Evolutionary conservation across 2,329 filamentous ascomycete genomes (phyloP).

Genomic region (Nothophoma quercina): DNA sequence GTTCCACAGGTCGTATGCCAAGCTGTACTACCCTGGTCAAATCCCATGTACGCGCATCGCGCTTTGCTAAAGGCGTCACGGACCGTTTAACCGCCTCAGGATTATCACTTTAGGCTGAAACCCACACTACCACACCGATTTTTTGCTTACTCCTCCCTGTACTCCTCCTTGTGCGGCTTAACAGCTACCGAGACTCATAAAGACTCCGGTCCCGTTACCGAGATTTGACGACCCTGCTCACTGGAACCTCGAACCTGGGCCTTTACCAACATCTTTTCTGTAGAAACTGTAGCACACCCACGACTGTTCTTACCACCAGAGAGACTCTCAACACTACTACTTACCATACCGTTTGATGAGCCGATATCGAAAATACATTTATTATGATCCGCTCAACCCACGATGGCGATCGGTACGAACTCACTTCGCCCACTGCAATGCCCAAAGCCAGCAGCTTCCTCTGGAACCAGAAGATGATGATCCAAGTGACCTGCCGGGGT

Average conservation of each 20-base stretch:
- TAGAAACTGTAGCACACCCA: too few relatives aligned
- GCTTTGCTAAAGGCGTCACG: slow-evolving; percentile 41
- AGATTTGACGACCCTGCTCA: not conserved
- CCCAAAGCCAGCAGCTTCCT: slow-evolving; percentile 65
- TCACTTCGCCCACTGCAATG: slow-evolving; percentile 63
- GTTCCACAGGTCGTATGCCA: not conserved
- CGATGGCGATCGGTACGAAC: slow-evolving; percentile 63
- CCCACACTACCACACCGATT: slow-evolving; percentile 37
- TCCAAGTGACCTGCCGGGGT: slow-evolving; percentile 66
- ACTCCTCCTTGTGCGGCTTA: slow-evolving; percentile 31
- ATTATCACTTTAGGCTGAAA: slow-evolving; percentile 37
- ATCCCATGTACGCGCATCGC: slow-evolving; percentile 15
- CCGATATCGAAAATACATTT: slow-evolving; percentile 4
- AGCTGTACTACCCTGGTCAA: not conserved
- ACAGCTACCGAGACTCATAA: slow-evolving; percentile 36
- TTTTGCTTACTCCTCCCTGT: slow-evolving; percentile 6
- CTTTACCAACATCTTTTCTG: too few relatives aligned
- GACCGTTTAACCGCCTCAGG: slow-evolving; percentile 43
- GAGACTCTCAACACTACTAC: too few relatives aligned
- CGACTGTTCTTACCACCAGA: too few relatives aligned
- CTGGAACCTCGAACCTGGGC: not conserved
- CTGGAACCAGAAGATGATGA: slow-evolving; percentile 70
- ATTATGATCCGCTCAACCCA: slow-evolving; percentile 52
- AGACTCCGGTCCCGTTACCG: slow-evolving; percentile 3
- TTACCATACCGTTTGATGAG: slow-evolving; percentile 20